phyloP scores from a whole-genome alignment of 1,284 basidiomycete species.

The Ganoderma boninense region DNA sequence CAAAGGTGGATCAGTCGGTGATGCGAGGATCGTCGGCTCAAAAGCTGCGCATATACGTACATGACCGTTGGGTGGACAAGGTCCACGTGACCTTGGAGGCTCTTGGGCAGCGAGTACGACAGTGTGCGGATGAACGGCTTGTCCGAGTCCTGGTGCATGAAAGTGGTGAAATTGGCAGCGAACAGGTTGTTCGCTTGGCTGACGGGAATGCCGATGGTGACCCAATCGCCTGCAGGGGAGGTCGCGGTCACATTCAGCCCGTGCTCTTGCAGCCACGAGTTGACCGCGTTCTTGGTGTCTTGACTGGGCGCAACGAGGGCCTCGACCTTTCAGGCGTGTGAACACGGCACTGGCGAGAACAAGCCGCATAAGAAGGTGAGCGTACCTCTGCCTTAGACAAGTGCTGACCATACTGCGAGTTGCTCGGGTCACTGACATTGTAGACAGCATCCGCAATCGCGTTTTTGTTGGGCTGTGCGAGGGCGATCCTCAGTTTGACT shows the following conservation, averaged over 20 bases:
- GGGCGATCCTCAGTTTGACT: slow-evolving; percentile 38
- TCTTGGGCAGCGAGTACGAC: slow-evolving; percentile 45
- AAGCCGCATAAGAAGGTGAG: neutral
- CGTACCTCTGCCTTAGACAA: slow-evolving; percentile 42
- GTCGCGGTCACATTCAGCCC: slow-evolving; percentile 39
- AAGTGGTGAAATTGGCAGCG: slow-evolving; percentile 42
- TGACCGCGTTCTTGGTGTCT: slow-evolving; percentile 44
- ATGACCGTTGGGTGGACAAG: slow-evolving; percentile 46
- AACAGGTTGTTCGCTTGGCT: slow-evolving; percentile 47
- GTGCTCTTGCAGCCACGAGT: slow-evolving; percentile 45
- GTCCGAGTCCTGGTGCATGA: slow-evolving; percentile 40
- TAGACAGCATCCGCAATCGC: slow-evolving; percentile 42
- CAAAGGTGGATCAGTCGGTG: neutral
- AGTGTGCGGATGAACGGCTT: slow-evolving; percentile 43
- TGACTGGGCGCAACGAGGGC: slow-evolving; percentile 44
- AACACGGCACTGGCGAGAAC: too few relatives aligned
- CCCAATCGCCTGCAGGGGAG: slow-evolving; percentile 49
- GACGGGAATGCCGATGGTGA: slow-evolving; percentile 46
- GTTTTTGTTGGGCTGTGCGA: slow-evolving; percentile 35
- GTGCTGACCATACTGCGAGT: slow-evolving; percentile 41
- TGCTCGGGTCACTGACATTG: slow-evolving; percentile 19
- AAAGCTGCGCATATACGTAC: slow-evolving; percentile 17
- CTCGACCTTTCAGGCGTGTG: slow-evolving; percentile 41
- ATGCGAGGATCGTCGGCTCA: neutral
- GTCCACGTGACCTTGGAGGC: slow-evolving; percentile 43